Evolutionary conservation across 495 filamentous ascomycete species (phyloP).

Genomic region (Cetradonia linearis): DNA sequence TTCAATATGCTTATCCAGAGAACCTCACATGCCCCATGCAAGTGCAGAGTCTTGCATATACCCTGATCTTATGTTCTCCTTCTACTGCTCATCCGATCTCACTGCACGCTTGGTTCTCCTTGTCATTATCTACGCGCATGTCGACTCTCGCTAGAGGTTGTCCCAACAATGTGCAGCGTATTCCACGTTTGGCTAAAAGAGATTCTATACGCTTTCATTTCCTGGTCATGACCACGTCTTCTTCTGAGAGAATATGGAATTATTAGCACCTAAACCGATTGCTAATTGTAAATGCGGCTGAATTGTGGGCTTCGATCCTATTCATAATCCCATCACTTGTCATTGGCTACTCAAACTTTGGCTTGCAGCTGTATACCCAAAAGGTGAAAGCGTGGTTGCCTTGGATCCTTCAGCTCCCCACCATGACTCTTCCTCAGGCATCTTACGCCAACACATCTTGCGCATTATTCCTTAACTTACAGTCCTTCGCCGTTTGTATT

Average conservation of each 20-base stretch:
- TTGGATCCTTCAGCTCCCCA: not conserved
- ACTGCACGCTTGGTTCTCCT: not conserved
- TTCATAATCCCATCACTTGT: not conserved
- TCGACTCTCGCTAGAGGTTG: no score
- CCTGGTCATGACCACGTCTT: not conserved
- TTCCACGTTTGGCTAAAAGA: not conserved
- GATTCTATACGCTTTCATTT: not conserved
- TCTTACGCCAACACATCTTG: not conserved
- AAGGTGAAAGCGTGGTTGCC: constrained; percentile 7
- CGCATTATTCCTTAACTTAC: not conserved
- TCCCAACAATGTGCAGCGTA: no score
- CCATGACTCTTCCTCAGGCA: not conserved
- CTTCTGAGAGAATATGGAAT: not conserved
- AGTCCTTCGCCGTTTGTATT: not conserved
- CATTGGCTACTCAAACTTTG: not conserved
- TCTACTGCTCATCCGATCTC: not conserved
- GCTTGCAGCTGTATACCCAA: not conserved
- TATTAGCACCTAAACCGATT: not conserved
- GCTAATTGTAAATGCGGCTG: not conserved
- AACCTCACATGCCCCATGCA: not conserved
- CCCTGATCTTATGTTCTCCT: not conserved
- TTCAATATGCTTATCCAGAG: not conserved
- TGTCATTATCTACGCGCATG: no score
- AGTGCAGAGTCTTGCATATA: not conserved
- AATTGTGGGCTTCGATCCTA: not conserved